These are phyloP conservation scores for Candida anutae DNA, from an alignment of 1,139 yeast species.

Conservation along the genomic window DNA sequence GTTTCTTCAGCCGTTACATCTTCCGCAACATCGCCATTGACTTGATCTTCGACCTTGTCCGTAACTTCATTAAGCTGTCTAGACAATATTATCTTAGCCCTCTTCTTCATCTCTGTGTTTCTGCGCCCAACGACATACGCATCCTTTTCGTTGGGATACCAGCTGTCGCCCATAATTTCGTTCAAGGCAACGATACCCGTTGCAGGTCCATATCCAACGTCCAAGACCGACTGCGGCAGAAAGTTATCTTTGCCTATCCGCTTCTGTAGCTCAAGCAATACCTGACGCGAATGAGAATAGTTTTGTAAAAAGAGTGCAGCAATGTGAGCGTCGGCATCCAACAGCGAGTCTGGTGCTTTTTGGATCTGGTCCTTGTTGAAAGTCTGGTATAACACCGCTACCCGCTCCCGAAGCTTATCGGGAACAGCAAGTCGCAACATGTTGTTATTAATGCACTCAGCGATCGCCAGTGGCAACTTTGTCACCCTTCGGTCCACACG, in stretches of 20 bases:
- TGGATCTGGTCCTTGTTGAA: constrained; percentile 46
- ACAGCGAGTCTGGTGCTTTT: constrained; percentile 40
- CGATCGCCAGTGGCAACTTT: constrained; percentile 43
- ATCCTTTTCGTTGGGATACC: constrained; percentile 57
- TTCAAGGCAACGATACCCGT: constrained; percentile 86
- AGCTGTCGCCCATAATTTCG: constrained; percentile 63
- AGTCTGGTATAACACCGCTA: constrained; percentile 44
- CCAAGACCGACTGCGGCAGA: constrained; percentile 60
- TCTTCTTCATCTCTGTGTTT: constrained; percentile 58
- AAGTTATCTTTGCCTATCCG: constrained; percentile 44
- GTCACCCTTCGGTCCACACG: constrained; percentile 39
- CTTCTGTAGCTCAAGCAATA: constrained; percentile 56
- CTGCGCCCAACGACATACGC: constrained; percentile 65
- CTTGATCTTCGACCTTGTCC: constrained; percentile 4
- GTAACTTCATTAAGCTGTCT: constrained; percentile 53
- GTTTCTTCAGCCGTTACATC: constrained; percentile 6
- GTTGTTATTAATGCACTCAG: constrained; percentile 51
- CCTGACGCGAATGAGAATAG: constrained; percentile 66
- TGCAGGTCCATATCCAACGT: constrained; percentile 88
- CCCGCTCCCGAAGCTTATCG: constrained; percentile 46
- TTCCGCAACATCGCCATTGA: constrained; percentile 7
- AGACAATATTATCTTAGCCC: constrained; percentile 70
- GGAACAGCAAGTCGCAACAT: constrained; percentile 50
- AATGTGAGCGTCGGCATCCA: constrained; percentile 76
- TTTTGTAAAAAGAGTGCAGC: constrained; percentile 82